Evolutionary conservation across 208 protist genomes (phyloP).

Genomic region (Phytomonas sp.): DNA sequence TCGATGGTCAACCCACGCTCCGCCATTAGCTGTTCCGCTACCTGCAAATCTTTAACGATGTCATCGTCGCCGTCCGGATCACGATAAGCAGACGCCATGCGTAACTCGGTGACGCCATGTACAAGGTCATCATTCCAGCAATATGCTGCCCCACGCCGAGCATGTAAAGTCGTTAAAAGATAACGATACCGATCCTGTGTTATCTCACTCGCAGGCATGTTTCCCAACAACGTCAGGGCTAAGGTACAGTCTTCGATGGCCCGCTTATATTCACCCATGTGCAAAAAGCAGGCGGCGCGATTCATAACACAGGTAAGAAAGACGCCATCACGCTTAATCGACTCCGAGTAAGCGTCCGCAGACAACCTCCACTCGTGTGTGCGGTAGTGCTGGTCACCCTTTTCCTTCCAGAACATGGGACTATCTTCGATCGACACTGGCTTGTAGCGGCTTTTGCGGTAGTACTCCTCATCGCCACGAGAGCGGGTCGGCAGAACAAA

Average conservation of each 20-base stretch:
- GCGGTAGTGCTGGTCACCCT: slow-evolving; percentile 74
- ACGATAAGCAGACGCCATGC: slow-evolving; percentile 77
- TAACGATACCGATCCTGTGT: slow-evolving; percentile 83
- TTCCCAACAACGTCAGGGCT: slow-evolving; percentile 78
- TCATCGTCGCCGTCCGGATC: slow-evolving; percentile 49
- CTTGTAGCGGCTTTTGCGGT: slow-evolving; percentile 88
- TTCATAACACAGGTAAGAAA: slow-evolving; percentile 89
- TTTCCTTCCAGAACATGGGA: slow-evolving; percentile 90
- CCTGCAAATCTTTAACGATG: slow-evolving; percentile 42
- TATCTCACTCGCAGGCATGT: slow-evolving; percentile 85
- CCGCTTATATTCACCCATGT: slow-evolving; percentile 65
- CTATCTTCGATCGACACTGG: slow-evolving; percentile 86
- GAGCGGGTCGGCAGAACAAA: slow-evolving; percentile 74
- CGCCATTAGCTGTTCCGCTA: slow-evolving; percentile 32
- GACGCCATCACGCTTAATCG: slow-evolving; percentile 88
- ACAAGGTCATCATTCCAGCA: slow-evolving; percentile 66
- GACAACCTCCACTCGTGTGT: slow-evolving; percentile 65
- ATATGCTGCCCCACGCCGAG: slow-evolving; percentile 73
- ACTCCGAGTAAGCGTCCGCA: slow-evolving; percentile 83
- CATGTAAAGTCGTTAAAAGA: slow-evolving; percentile 83
- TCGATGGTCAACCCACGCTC: slow-evolving; percentile 19
- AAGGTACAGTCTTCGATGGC: slow-evolving; percentile 85
- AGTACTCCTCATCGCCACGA: slow-evolving; percentile 87
- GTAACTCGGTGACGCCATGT: slow-evolving; percentile 61
- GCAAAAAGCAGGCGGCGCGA: slow-evolving; percentile 77